phyloP scores from a whole-genome alignment of 331 rosid species.

The Prunus yedoensis region DNA sequence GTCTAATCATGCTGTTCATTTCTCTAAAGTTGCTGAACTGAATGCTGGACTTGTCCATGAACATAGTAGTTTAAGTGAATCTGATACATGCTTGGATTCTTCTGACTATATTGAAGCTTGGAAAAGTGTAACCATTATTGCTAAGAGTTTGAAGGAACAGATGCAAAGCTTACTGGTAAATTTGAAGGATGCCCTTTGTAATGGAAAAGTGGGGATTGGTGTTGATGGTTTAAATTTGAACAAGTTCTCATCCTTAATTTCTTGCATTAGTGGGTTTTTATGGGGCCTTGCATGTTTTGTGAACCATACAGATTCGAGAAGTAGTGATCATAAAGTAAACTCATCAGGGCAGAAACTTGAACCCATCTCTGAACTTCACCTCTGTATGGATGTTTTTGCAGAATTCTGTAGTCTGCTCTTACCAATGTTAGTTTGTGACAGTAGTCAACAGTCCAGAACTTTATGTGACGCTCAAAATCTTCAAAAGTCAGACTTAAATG shows the following conservation, averaged over 20 bases:
- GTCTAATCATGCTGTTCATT: slow-evolving; percentile 31
- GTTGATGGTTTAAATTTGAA: slow-evolving; percentile 38
- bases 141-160: slow-evolving; percentile 59
- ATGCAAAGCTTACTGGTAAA: slow-evolving; percentile 42
- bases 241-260: slow-evolving; percentile 54
- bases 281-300: slow-evolving; percentile 61
- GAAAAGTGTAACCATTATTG: slow-evolving; percentile 45
- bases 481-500: slow-evolving; percentile 24
- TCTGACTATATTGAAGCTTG: slow-evolving; percentile 38
- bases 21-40: slow-evolving; percentile 37
- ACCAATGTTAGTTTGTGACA: slow-evolving; percentile 41
- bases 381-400: slow-evolving; percentile 43
- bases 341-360: slow-evolving; percentile 42
- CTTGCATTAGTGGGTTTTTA: slow-evolving; percentile 72
- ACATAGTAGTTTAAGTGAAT: slow-evolving; percentile 39
- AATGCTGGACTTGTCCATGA: slow-evolving; percentile 32
- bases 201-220: slow-evolving; percentile 35
- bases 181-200: slow-evolving; percentile 38
- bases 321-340: slow-evolving; percentile 30
- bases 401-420: slow-evolving; percentile 43
- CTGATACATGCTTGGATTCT: slow-evolving; percentile 36
- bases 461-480: slow-evolving; percentile 33
- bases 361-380: slow-evolving; percentile 41
- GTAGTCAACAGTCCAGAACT: slow-evolving; percentile 34
- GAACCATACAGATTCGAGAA: slow-evolving; percentile 37